Base-by-base conservation (phyloP, 495 filamentous ascomycete species). In the Aspergillus bridgeri region DNA sequence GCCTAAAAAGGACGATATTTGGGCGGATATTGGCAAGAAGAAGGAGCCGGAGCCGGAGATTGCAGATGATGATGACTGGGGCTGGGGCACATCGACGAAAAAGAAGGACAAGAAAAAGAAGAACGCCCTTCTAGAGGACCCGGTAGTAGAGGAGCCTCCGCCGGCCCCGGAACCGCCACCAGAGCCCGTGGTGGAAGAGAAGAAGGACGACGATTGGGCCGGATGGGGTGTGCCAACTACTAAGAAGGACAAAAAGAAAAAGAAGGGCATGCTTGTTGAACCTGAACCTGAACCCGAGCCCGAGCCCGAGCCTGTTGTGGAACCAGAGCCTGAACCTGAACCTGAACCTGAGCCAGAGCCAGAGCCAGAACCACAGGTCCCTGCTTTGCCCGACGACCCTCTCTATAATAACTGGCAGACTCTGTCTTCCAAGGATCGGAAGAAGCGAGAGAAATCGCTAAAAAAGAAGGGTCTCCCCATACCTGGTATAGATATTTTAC, bases 41-140 rank as follows among this genome's bases (percentile, higher is more conserved):
- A 33, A 45, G 25, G 33, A 54, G 45, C 50, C 54, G 17, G 44
- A 50, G 13, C 17, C 49, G 1, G 65, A 67, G 23, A 38, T 58
- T 6, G 60, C 53, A 6, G 61, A 60, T 11, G 69, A 72, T 9
- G 57, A 66, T 57, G 66, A 64, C 58, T 73, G 62, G 60, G 65
- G 67, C 42, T 72, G 73, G 67, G 68, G 66, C 11, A 65, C 64
- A 42, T 51, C 64, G 8, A 60, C 62, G 6, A 75, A 73, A 63
- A 75, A 79, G 50, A 72, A 69, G 42, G 70, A 70, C 27, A 75
- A 77, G 47, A 74, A 75, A 19, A 65, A 71, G 60, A 61, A 62
- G 43, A 58, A 59, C 22, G 33, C 45, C 2, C 0, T 57, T 24
- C 11, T 57, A 3, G 44, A 63, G 38, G 60, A 59, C 38, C 53